Percentiles rank a stretch among this genome's conserved stretches.
Conservation (phyloP, 768 basidiomycete genomes). For the Termitomyces sp. region DNA sequence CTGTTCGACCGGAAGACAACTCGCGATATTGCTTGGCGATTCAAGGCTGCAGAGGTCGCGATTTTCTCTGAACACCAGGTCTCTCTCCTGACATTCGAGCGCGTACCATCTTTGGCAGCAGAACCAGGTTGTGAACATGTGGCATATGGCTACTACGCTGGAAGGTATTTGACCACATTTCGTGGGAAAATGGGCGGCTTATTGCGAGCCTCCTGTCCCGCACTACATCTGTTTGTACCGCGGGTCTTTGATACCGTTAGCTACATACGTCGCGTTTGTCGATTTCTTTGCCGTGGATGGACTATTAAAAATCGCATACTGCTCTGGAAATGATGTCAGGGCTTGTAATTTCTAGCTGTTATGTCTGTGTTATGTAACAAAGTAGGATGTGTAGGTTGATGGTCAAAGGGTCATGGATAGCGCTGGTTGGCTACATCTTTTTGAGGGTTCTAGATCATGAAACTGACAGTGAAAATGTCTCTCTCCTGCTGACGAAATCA, state of each 20-base stretch:
- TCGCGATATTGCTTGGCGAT: too few relatives aligned
- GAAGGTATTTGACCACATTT: constrained; percentile 11
- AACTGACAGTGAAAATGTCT: background rate
- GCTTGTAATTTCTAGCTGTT: too few relatives aligned
- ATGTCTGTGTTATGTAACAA: too few relatives aligned
- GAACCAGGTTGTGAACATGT: background rate
- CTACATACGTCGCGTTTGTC: background rate
- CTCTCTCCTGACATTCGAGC: background rate
- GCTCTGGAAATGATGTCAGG: too few relatives aligned
- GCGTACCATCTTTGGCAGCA: background rate
- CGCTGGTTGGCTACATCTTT: constrained; percentile 17
- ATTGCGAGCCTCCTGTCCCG: constrained; percentile 10
- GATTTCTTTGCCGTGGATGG: background rate
- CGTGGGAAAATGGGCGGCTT: constrained; percentile 14
- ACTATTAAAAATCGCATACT: too few relatives aligned
- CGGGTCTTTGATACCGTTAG: background rate
- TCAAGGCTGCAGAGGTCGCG: too few relatives aligned
- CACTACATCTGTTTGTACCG: background rate
- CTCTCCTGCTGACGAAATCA: background rate
- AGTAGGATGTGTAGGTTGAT: constrained; percentile 38
- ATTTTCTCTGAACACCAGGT: too few relatives aligned
- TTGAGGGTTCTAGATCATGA: constrained; percentile 4
- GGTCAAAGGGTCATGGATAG: constrained; percentile 49
- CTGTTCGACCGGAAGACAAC: too few relatives aligned
- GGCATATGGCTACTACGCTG: background rate